phyloP scores from a whole-genome alignment of 2,329 filamentous ascomycete genomes.

The Grosmannia huntii region DNA sequence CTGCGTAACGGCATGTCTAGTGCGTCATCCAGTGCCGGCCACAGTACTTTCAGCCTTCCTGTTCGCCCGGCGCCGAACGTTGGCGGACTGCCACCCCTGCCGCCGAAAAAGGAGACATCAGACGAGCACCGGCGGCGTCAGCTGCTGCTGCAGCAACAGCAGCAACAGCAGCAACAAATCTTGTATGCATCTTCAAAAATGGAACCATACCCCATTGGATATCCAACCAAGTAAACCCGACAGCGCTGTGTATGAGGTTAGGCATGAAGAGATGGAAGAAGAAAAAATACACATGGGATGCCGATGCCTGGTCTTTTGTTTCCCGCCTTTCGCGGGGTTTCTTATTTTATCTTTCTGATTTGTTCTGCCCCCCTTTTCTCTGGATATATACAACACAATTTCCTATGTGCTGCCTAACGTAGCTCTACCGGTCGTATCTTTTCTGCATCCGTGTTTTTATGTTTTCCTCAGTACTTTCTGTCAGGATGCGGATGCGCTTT shows the following conservation, averaged over 20 bases:
- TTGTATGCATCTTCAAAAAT: slow-evolving; percentile 7
- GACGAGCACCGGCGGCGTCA: slow-evolving; percentile 33
- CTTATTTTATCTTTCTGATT: background rate
- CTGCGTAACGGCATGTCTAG: background rate
- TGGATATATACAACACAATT: background rate
- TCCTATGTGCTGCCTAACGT: background rate
- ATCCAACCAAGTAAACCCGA: slow-evolving; percentile 16
- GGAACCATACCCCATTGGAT: slow-evolving; percentile 16
- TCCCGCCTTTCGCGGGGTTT: background rate
- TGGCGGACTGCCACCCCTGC: slow-evolving; percentile 46
- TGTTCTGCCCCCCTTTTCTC: background rate
- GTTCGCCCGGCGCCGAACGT: slow-evolving; percentile 49
- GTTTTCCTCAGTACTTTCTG: background rate
- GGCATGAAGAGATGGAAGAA: background rate
- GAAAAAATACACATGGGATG: background rate
- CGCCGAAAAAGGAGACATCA: slow-evolving; percentile 37
- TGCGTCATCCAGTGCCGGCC: slow-evolving; percentile 25
- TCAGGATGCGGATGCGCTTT: background rate
- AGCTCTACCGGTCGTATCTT: background rate
- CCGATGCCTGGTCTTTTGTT: background rate
- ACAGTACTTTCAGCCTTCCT: slow-evolving; percentile 47
- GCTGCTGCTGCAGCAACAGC: slow-evolving; percentile 2
- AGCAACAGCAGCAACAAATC: background rate
- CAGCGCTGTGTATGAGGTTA: background rate
- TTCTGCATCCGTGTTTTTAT: background rate